Evolutionary conservation across 805 yeast species (phyloP).

Genomic region (Candida bentonensis): DNA sequence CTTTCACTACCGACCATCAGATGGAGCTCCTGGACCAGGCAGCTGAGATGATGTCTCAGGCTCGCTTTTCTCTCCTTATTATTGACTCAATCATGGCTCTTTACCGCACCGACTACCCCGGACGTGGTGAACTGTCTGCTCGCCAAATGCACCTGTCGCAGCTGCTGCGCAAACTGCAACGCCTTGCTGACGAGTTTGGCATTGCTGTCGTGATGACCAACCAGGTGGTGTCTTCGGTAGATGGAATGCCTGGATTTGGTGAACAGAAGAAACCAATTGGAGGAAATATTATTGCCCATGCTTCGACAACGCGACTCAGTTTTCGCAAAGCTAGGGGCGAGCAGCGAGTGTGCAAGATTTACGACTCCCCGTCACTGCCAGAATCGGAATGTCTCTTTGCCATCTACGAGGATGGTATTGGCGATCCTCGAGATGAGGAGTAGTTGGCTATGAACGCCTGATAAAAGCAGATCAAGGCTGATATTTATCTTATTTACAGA

Average conservation of each 20-base stretch:
- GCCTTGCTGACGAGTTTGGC: constrained; percentile 95
- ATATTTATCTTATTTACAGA: too few species aligned
- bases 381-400: constrained; percentile 93
- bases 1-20: constrained; percentile 95
- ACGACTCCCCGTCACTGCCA: constrained; percentile 93
- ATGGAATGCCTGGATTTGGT: constrained; percentile 67
- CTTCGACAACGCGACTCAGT: constrained; percentile 85
- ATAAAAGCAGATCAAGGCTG: too few species aligned
- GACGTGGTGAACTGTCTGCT: constrained; percentile 91
- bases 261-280: constrained; percentile 98
- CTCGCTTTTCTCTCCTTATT: constrained; percentile 75
- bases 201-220: constrained; percentile 92
- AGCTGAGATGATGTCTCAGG: constrained; percentile 90
- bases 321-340: constrained; percentile 86
- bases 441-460: constrained; percentile 18
- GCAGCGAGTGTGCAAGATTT: constrained; percentile 85
- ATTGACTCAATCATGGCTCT: constrained; percentile 98
- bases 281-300: constrained; percentile 94
- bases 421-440: constrained; percentile 83
- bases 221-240: constrained; percentile 97
- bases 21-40: constrained; percentile 75
- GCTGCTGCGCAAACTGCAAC: constrained; percentile 79
- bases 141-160: constrained; percentile 90
- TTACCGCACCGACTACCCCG: constrained; percentile 87
- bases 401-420: constrained; percentile 91